Evolutionary conservation across 1,139 yeast species (phyloP).

Genomic region (Yamadazyma triangularis): DNA sequence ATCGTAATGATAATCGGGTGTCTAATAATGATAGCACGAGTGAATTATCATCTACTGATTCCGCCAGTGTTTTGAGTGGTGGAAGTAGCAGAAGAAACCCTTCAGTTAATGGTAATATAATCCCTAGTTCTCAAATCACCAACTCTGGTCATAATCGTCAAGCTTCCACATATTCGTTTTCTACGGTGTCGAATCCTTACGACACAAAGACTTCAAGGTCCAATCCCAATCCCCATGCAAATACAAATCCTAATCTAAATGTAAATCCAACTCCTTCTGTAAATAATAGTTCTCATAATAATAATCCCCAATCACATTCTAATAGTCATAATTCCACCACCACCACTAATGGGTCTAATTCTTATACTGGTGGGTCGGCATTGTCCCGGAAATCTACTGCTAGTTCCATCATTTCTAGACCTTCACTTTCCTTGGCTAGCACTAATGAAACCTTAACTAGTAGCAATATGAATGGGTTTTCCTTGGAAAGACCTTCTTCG

Average conservation of each 20-base stretch:
- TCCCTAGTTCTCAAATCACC: slow-evolving; percentile 29
- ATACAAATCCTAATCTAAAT: too few relatives aligned
- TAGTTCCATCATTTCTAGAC: slow-evolving; percentile 27
- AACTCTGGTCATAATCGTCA: slow-evolving; percentile 35
- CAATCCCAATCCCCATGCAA: too few relatives aligned
- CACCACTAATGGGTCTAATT: slow-evolving; percentile 1
- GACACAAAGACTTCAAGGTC: slow-evolving; percentile 18
- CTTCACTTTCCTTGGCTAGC: slow-evolving; percentile 21
- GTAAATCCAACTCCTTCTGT: not conserved
- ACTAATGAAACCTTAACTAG: slow-evolving; percentile 17
- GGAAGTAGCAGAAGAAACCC: slow-evolving; percentile 39
- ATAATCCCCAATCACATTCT: too few relatives aligned
- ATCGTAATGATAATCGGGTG: slow-evolving; percentile 7
- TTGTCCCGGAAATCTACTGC: slow-evolving; percentile 20
- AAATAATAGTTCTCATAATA: slow-evolving; percentile 1
- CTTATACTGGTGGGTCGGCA: slow-evolving; percentile 8
- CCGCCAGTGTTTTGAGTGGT: slow-evolving; percentile 27
- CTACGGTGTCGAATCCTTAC: slow-evolving; percentile 27
- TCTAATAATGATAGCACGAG: slow-evolving; percentile 20
- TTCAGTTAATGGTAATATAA: slow-evolving; percentile 15
- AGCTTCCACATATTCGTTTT: slow-evolving; percentile 37
- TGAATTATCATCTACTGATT: slow-evolving; percentile 33
- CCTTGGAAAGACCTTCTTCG: slow-evolving; percentile 53
- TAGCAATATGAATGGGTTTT: slow-evolving; percentile 17
- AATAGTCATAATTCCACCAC: too few relatives aligned